Evolutionary conservation across 441 rosid genomes (phyloP), one percentile per base, ranked within the genome.

Genomic region (Biscutella laevigata): DNA sequence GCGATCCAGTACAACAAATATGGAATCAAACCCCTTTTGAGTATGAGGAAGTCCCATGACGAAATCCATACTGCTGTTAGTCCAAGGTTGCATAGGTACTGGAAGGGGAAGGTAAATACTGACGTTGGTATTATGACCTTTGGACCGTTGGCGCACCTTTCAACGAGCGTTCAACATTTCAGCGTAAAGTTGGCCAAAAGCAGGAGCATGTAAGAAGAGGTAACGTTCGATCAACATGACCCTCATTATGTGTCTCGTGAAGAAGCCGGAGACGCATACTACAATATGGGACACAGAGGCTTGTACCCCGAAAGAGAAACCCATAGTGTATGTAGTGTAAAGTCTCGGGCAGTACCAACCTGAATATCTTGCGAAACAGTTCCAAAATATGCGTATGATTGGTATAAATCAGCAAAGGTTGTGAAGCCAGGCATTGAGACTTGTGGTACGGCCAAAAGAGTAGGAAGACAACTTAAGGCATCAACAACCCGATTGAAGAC

Each of bases 371-470:
- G 0, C 6, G 1, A 24, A 5, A n/a, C 21, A 0, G 8, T 8
- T 0, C 3, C 48, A 24, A 13, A 43, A 0, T 3, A 43, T 1
- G 6, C 2, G 13, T 22, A 6, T 0, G 1, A 3, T 0, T n/a
- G 19, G 4, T 43, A 43, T 0, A 43, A 4, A 1, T 12, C 6
- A 0, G 20, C 6, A 2, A 24, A 4, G 0, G 0, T 2, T 0
- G 2, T 0, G 8, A 43, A 25, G 0, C 49, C 32, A 0, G 7
- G 20, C 0, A 43, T 20, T 0, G 11, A 12, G 0, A 7, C 7
- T 1, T 24, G 20, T 4, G 25, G 0, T 0, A 11, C 8, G 1
- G 32, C 1, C 0, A 43, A 4, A 0, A 28, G 3, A 0, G 36
- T 0, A 3, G 16, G 36, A 0, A 9, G 14, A 0, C 25, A 0